Base-by-base conservation (phyloP, 176 grass and related monocot genomes). In the Pontederia paniculata region DNA sequence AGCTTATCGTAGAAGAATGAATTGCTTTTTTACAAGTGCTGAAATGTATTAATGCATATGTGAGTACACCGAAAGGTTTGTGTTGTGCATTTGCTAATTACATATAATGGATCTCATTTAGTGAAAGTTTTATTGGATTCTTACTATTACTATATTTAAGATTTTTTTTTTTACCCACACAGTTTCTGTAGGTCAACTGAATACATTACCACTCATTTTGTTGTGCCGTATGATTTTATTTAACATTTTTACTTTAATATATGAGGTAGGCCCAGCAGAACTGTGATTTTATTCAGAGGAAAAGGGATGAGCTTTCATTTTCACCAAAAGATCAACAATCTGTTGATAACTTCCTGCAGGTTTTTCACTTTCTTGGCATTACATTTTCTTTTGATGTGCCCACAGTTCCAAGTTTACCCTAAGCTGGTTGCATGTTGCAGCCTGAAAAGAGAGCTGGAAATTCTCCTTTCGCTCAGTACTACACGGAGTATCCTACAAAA, bases 261-360 rank as follows among this genome's bases (percentile, higher is more conserved):
- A 5, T 2, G 22, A 61, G 2, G 48, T 58, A 97, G 93, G 80
- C 83, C 49, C 76, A 79, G 10, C 80, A 89, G 44, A 91, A 91
- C 62, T 80, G 68, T 71, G 73, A 82, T 60, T 84, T 88, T 45
- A 72, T 88, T 64, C 75, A 82, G 69, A 84, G 70, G 70, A 87
- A 91, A 57, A 74, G 93, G 50, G 80, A 84, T 5, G 74, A 67
- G 46, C 83, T 79, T 47, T 84, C 86, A 10, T 98, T 91, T 67
- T 98, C 93, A 61, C 86, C 86, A 41, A 88, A 88, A 66, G 93
- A 98, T 37, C 53, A 70, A 63, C 12, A 57, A 63, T 79, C 86
- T 19, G 62, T 88, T 9, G 72, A 98, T 52, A 82, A 65, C 63
- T 88, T 98, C 37, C 75, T 90, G 45, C 63, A 89, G 83, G 91